A percentile compares a stretch with the other conserved stretches of the same genome.
Evolutionary conservation across 495 filamentous ascomycete species (phyloP).

Genomic region (Podospora tetraspora): DNA sequence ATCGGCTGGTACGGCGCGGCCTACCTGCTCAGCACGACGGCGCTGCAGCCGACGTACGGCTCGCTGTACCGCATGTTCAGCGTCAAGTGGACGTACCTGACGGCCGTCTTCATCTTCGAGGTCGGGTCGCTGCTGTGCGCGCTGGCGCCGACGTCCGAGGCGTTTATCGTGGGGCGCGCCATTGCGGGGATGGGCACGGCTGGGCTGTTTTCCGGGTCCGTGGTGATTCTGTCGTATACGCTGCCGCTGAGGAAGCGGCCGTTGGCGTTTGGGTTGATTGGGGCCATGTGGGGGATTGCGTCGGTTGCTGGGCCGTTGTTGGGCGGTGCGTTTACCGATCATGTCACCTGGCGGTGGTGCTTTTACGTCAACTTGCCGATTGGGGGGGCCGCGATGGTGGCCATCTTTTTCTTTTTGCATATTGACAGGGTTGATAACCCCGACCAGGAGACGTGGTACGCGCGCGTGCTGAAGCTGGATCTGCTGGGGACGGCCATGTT

Average conservation of each 20-base stretch:
- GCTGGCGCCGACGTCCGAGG: slow-evolving; percentile 44
- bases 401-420: slow-evolving; percentile 50
- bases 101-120: slow-evolving; percentile 44
- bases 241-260: slow-evolving; percentile 67
- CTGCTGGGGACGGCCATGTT: slow-evolving; percentile 47
- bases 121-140: slow-evolving; percentile 49
- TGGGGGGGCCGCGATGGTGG: slow-evolving; percentile 51
- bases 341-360: slow-evolving; percentile 51
- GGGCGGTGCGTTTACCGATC: slow-evolving; percentile 46
- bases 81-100: slow-evolving; percentile 47
- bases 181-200: slow-evolving; percentile 49
- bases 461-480: slow-evolving; percentile 48
- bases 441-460: slow-evolving; percentile 26
- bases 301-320: slow-evolving; percentile 39
- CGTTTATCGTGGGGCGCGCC: slow-evolving; percentile 51
- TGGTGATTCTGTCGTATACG: slow-evolving; percentile 62
- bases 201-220: slow-evolving; percentile 47
- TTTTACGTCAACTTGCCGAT: slow-evolving; percentile 60
- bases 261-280: slow-evolving; percentile 69
- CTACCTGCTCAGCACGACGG: slow-evolving; percentile 51
- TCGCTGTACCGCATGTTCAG: slow-evolving; percentile 50
- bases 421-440: slow-evolving; percentile 34
- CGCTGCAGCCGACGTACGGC: slow-evolving; percentile 50
- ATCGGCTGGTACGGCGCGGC: slow-evolving; percentile 52
- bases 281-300: slow-evolving; percentile 79